Evolutionary conservation across 2,329 filamentous ascomycete genomes (phyloP).

Genomic region (Alternaria hordeiaustralica): DNA sequence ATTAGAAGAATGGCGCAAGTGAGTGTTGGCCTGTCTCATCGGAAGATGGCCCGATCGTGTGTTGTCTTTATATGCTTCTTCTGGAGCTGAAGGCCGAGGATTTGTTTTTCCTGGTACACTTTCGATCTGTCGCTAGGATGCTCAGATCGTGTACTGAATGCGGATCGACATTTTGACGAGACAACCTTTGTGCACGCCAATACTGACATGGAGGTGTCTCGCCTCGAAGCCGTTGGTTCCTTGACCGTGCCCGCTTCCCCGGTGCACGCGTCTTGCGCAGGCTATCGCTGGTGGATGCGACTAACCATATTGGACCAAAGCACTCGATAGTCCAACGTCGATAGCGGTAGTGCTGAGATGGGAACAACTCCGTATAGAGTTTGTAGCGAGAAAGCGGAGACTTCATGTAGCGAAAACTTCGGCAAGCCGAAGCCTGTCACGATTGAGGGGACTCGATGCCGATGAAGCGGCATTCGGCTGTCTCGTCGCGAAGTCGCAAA

Average conservation of each 20-base stretch:
- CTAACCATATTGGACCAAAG: slow-evolving; percentile 27
- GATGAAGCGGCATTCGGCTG: slow-evolving; percentile 8
- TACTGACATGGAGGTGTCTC: background rate
- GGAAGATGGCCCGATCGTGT: background rate
- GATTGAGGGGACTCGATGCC: background rate
- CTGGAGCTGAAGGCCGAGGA: background rate
- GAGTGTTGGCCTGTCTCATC: background rate
- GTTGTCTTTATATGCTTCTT: background rate
- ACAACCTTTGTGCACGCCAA: slow-evolving; percentile 4
- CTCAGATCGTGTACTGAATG: background rate
- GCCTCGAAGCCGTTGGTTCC: slow-evolving; percentile 12
- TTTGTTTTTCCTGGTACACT: background rate
- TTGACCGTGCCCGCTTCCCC: slow-evolving; percentile 35
- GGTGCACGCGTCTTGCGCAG: slow-evolving; percentile 25
- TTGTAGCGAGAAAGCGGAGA: background rate
- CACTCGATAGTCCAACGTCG: slow-evolving; percentile 20
- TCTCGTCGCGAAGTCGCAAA: slow-evolving; percentile 10
- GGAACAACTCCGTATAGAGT: background rate
- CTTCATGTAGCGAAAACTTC: background rate
- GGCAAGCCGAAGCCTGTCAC: slow-evolving; percentile 8
- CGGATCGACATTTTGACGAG: background rate
- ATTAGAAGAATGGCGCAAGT: background rate
- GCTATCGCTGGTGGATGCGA: slow-evolving; percentile 19
- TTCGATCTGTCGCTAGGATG: background rate
- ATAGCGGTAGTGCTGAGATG: slow-evolving; percentile 5